Conservation (phyloP, 805 yeast genomes). For the Torulaspora microellipsoides region DNA sequence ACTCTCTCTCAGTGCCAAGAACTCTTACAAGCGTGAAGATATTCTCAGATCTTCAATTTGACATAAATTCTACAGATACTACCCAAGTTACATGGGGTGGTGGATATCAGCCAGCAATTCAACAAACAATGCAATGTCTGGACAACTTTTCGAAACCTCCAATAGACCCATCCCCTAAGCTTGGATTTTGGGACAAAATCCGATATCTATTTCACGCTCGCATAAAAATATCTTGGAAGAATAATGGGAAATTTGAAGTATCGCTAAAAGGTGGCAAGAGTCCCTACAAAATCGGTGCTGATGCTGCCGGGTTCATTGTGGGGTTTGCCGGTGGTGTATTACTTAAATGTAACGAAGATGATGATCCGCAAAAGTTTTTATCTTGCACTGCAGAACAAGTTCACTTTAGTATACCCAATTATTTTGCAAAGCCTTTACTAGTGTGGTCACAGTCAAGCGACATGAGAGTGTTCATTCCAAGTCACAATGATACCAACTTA, state of each 20-base stretch:
- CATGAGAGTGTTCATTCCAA: slow-evolving; percentile 44
- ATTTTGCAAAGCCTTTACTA: slow-evolving; percentile 47
- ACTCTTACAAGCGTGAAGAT: slow-evolving; percentile 73
- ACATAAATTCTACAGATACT: slow-evolving; percentile 50
- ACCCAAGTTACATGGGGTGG: slow-evolving; percentile 80
- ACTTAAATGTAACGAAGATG: slow-evolving; percentile 59
- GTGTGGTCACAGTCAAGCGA: slow-evolving; percentile 55
- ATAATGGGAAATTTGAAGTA: slow-evolving; percentile 50
- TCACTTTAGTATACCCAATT: slow-evolving; percentile 73
- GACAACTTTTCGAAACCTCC: slow-evolving; percentile 89
- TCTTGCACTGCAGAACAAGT: slow-evolving; percentile 58
- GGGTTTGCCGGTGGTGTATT: slow-evolving; percentile 61
- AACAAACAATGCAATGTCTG: slow-evolving; percentile 69
- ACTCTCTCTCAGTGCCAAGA: slow-evolving; percentile 62
- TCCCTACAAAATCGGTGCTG: slow-evolving; percentile 68
- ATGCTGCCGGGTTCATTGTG: slow-evolving; percentile 71
- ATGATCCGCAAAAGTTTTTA: slow-evolving; percentile 64
- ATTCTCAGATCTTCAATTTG: slow-evolving; percentile 55
- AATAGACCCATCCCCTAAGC: slow-evolving; percentile 73
- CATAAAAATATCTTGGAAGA: slow-evolving; percentile 46
- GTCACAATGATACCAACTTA: slow-evolving; percentile 37
- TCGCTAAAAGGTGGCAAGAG: slow-evolving; percentile 70
- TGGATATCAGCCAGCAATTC: slow-evolving; percentile 77
- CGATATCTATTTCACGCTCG: slow-evolving; percentile 74
- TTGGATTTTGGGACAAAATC: slow-evolving; percentile 93